Percentiles rank a stretch among this genome's conserved stretches.
These are phyloP conservation scores for Hygrophila difformis DNA, from an alignment of 257 asterid genomes.

Conservation along the genomic window DNA sequence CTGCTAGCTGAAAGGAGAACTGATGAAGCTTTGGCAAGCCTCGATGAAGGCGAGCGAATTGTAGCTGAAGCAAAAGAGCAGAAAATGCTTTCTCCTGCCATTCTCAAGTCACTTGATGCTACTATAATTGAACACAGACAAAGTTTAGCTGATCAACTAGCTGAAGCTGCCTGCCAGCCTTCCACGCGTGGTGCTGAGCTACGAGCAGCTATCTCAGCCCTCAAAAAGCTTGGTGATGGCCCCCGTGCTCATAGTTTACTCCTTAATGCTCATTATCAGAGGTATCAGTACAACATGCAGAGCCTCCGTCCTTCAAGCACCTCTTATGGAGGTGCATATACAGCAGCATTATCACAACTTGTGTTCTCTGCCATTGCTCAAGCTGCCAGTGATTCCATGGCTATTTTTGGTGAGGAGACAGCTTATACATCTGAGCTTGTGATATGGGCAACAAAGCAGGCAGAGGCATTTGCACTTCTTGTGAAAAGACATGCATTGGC, in stretches of 20 bases:
- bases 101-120: constrained; percentile 48
- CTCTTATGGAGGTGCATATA: constrained; percentile 95
- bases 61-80: constrained; percentile 68
- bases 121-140: constrained; percentile 74
- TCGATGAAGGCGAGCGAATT: constrained; percentile 78
- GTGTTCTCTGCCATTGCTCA: constrained; percentile 96
- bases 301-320: constrained; percentile 93
- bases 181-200: constrained; percentile 95
- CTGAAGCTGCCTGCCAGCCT: constrained; percentile 95
- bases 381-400: constrained; percentile 81
- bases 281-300: constrained; percentile 91
- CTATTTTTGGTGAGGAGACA: constrained; percentile 82
- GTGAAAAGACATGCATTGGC: constrained; percentile 94
- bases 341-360: constrained; percentile 94
- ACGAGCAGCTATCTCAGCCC: constrained; percentile 89
- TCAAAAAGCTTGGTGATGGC: constrained; percentile 92
- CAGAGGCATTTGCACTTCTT: constrained; percentile 79
- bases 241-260: constrained; percentile 94
- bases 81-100: constrained; percentile 35
- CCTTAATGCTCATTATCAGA: constrained; percentile 86
- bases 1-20: constrained; percentile 93
- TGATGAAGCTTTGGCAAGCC: constrained; percentile 82
- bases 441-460: constrained; percentile 96
- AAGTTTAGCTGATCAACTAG: constrained; percentile 90
- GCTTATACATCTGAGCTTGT: constrained; percentile 95